Evolutionary conservation across 345 rosid species (phyloP).

Genomic region (Hypericum perforatum): DNA sequence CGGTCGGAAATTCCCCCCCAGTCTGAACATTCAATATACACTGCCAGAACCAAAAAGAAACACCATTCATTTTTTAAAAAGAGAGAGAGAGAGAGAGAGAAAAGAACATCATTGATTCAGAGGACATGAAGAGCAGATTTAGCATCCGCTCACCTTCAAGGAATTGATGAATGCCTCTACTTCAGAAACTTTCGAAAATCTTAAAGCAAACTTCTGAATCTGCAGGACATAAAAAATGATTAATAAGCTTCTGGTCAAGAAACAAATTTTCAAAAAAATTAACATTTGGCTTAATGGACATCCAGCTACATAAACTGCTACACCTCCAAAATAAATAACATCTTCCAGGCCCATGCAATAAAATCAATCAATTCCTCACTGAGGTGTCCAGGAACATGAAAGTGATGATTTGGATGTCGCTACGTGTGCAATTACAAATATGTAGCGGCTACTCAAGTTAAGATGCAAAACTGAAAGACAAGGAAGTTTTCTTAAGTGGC

Average conservation of each 20-base stretch:
- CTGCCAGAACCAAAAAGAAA: conserved; percentile 27
- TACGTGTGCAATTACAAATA: too few relatives aligned
- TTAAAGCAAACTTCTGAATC: conserved; percentile 77
- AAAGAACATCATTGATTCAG: not conserved
- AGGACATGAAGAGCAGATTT: not conserved
- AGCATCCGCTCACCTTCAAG: conserved; percentile 35
- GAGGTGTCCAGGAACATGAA: too few relatives aligned
- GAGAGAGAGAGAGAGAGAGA: too few relatives aligned
- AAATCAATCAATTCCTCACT: too few relatives aligned
- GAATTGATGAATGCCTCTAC: conserved; percentile 41
- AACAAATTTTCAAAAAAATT: conserved; percentile 4
- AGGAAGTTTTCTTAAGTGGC: too few relatives aligned
- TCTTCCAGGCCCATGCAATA: too few relatives aligned
- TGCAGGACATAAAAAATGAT: conserved; percentile 22
- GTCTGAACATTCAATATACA: conserved; percentile 25
- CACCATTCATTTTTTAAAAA: conserved; percentile 3
- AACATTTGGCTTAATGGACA: not conserved
- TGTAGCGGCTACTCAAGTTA: too few relatives aligned
- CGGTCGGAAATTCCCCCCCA: conserved; percentile 25
- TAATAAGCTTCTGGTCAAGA: not conserved
- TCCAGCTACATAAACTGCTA: too few relatives aligned
- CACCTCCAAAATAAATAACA: too few relatives aligned
- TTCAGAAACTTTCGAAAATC: conserved; percentile 45
- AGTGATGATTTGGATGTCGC: too few relatives aligned
- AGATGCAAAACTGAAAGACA: too few relatives aligned